Conservation (phyloP, 106 monocot genomes). For the Dendrobium catenatum region DNA sequence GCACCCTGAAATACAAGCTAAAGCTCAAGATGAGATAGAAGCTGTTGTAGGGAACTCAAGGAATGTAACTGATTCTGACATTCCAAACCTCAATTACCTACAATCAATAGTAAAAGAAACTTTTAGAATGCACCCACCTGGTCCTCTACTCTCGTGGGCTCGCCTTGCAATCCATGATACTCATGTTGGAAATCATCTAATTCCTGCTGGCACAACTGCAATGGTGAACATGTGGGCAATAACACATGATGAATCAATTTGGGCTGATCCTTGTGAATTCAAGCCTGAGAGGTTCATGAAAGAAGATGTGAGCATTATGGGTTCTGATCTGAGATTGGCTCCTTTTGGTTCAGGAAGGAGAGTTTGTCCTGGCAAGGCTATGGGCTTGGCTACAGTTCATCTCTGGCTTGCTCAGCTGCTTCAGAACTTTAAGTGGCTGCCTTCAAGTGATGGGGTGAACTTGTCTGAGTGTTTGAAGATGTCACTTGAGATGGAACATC, state of each 20-base stretch:
- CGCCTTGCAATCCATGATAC: slow-evolving; percentile 34
- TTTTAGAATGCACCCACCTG: slow-evolving; percentile 35
- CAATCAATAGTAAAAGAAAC: slow-evolving; percentile 32
- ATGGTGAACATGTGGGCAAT: slow-evolving; percentile 58
- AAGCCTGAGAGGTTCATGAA: slow-evolving; percentile 31
- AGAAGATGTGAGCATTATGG: slow-evolving; percentile 28
- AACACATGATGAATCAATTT: slow-evolving; percentile 27
- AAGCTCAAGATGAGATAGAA: slow-evolving; percentile 29
- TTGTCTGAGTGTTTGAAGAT: slow-evolving; percentile 33
- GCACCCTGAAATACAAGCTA: slow-evolving; percentile 34
- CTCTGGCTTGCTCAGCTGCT: slow-evolving; percentile 42
- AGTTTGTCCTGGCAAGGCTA: slow-evolving; percentile 37
- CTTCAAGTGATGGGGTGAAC: slow-evolving; percentile 10
- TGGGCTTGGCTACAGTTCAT: slow-evolving; percentile 31
- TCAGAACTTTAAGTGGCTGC: slow-evolving; percentile 27
- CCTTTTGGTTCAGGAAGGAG: slow-evolving; percentile 42
- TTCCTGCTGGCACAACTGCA: slow-evolving; percentile 32
- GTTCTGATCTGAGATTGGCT: slow-evolving; percentile 41
- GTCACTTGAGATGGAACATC: slow-evolving; percentile 43
- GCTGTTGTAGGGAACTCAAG: slow-evolving; percentile 13
- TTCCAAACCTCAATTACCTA: slow-evolving; percentile 24
- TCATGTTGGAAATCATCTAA: slow-evolving; percentile 11
- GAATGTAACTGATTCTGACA: slow-evolving; percentile 18
- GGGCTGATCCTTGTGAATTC: slow-evolving; percentile 23
- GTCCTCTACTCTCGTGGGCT: slow-evolving; percentile 50